Conservation (phyloP, 805 yeast genomes). For the Maudiozyma serrabonitensis region DNA sequence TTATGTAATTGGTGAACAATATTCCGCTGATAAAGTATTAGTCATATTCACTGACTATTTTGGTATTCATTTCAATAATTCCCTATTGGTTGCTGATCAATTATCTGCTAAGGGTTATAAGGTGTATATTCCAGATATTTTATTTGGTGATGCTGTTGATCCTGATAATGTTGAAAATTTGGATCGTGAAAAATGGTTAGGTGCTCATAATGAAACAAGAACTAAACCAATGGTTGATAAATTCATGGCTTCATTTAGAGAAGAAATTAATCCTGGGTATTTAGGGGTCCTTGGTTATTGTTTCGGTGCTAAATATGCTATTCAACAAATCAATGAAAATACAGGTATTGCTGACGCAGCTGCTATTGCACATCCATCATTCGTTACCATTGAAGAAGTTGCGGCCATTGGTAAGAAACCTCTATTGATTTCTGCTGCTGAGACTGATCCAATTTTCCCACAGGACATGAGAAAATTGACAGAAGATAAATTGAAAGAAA, state of each 20-base stretch:
- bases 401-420: conserved; percentile 46
- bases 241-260: conserved; percentile 37
- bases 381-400: conserved; percentile 56
- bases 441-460: conserved; percentile 54
- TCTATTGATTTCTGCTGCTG: conserved; percentile 64
- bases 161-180: conserved; percentile 12
- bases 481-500: conserved; percentile 46
- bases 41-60: conserved; percentile 62
- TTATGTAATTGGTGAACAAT: conserved; percentile 39
- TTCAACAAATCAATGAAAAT: conserved; percentile 36
- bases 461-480: conserved; percentile 53
- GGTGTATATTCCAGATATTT: conserved; percentile 69
- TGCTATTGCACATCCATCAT: conserved; percentile 81
- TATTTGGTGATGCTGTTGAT: conserved; percentile 39
- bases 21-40: conserved; percentile 37
- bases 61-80: conserved; percentile 53
- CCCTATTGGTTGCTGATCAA: conserved; percentile 52
- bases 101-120: conserved; percentile 53
- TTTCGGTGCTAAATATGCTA: conserved; percentile 67
- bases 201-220: conserved; percentile 40
- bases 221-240: conserved; percentile 40
- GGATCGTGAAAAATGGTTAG: conserved; percentile 39
- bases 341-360: conserved; percentile 42
- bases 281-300: conserved; percentile 68
- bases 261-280: conserved; percentile 37